Evolutionary conservation across 768 basidiomycete genomes (phyloP), one percentile per base, ranked within the genome.

Genomic region (Chalciporus piperatus): DNA sequence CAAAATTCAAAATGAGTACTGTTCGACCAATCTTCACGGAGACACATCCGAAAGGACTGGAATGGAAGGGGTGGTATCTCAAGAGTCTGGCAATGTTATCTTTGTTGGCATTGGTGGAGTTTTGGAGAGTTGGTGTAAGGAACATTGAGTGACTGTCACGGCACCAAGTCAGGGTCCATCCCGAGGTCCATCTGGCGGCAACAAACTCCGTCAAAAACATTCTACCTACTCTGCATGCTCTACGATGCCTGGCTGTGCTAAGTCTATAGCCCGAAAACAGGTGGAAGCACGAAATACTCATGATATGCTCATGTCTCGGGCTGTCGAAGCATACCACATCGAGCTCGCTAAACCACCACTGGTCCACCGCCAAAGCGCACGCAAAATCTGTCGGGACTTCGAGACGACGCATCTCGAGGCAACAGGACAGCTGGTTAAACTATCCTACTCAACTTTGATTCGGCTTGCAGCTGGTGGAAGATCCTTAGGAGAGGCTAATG

Each of bases 401-500:
- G 25, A 25, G 25, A 25, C 7, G 25, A 25, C 25, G 7, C 25
- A 25, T 48, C 28, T 25, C 12, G 4, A 53, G 13, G 53, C 54
- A 23, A 63, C 53, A 30, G 55, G 57, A 8, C 54, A 61, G 43
- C 5, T 30, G 8, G 35, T 66, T 28, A 47, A 44, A 9, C 47
- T 70, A 1, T 33, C 20, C 39, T 53, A 59, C 19, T 27, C 23
- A 4, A 67, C 63, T 6, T 47, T 70, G 10, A 41, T 45, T 27
- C 47, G 45, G 0, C 60, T 48, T 13, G 45, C 50, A 19, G 50
- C 56, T 20, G 60, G 63, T 1, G 59, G 64, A 17, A 58, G 50
- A 49, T 59, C 62, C 10, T 27, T 43, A 37, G 54, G 53, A 19
- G 41, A 65, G 39, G 60, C 60, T 38, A 72, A 71, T 56, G 62